A percentile compares a stretch with the other conserved stretches of the same genome.
Evolutionary conservation across 495 filamentous ascomycete species (phyloP).

Genomic region (Talaromyces liani): DNA sequence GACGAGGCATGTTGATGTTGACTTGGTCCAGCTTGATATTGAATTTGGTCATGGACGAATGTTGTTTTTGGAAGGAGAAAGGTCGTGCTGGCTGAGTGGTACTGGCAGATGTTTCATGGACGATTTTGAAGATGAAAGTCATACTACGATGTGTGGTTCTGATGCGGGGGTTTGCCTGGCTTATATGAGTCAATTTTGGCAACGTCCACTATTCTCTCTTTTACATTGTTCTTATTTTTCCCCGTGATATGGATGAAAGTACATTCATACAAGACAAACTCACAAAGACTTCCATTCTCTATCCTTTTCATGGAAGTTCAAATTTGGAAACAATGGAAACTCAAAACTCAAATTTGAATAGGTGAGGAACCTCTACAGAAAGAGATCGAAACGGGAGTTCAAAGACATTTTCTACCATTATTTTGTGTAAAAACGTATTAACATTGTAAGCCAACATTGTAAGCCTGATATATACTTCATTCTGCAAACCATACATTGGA

Average conservation of each 20-base stretch:
- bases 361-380: neutral
- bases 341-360: neutral
- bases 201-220: neutral
- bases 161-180: neutral
- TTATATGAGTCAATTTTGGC: neutral
- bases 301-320: neutral
- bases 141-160: neutral
- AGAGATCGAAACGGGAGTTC: neutral
- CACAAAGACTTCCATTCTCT: neutral
- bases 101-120: neutral
- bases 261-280: neutral
- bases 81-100: neutral
- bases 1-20: constrained; percentile 9
- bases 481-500: neutral
- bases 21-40: neutral
- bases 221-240: neutral
- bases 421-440: neutral
- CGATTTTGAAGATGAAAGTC: neutral
- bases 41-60: neutral
- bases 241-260: neutral
- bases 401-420: neutral
- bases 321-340: neutral
- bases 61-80: neutral
- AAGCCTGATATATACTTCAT: too few relatives aligned
- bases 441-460: too few relatives aligned